These are phyloP conservation scores for Thielaviopsis punctulata DNA, from an alignment of 2,329 filamentous ascomycete species.

Conservation along the genomic window DNA sequence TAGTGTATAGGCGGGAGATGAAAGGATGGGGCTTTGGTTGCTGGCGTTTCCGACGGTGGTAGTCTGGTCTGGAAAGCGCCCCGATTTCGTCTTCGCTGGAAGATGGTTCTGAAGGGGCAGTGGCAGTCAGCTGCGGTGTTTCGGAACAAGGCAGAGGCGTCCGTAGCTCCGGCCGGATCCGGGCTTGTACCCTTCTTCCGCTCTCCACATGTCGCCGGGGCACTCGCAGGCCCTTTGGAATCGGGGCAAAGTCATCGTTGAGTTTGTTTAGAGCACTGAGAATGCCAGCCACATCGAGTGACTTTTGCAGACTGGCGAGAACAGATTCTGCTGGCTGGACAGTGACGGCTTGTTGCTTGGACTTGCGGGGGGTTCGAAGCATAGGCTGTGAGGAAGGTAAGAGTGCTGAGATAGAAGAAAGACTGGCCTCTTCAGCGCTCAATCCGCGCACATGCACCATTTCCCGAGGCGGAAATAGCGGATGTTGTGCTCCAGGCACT, in stretches of 20 bases:
- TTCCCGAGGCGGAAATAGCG: conserved; percentile 54
- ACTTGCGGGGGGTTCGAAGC: conserved; percentile 21
- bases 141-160: conserved; percentile 15
- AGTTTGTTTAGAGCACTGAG: conserved; percentile 17
- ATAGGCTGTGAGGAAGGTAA: background rate
- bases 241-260: conserved; percentile 25
- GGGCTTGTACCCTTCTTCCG: conserved; percentile 33
- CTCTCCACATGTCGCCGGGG: conserved; percentile 41
- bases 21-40: conserved; percentile 35
- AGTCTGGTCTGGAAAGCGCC: background rate
- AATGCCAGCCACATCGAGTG: conserved; percentile 17
- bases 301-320: conserved; percentile 18
- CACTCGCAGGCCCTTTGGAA: conserved; percentile 33
- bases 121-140: too few relatives aligned
- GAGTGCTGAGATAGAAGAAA: background rate
- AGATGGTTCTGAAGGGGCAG: background rate
- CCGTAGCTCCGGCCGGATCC: conserved; percentile 30
- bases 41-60: background rate
- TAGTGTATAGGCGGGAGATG: conserved; percentile 39
- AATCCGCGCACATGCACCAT: conserved; percentile 46
- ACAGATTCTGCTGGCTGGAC: conserved; percentile 27
- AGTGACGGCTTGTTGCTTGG: conserved; percentile 30
- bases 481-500: conserved; percentile 46
- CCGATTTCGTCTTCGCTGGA: conserved; percentile 22
- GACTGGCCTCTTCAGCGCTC: background rate